Base-by-base conservation (phyloP, 192 early-diverging fungal genomes). In the Gaertneriomyces sp. region DNA sequence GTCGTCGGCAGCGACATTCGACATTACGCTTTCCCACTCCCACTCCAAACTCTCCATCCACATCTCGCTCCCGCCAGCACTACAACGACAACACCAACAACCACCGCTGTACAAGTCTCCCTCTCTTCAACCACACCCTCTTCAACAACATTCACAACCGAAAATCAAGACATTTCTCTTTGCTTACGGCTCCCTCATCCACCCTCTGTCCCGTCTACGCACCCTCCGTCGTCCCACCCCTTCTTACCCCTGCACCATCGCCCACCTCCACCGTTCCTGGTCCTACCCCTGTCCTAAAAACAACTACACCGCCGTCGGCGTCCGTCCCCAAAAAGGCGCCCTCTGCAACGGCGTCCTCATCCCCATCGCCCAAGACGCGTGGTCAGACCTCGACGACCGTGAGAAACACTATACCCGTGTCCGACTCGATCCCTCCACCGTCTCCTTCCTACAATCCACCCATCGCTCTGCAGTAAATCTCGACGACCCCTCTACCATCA, bases 171-270 rank as follows among this genome's bases (percentile, higher is more conserved):
- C 73, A 54, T 79, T 66, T 55, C 45, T 78, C 17, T 81, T 81
- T 57, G 72, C 63, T 17, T 78, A 81, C 62, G 79, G 79, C 43
- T 76, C 74, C 14, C 69, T 81, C 46, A 78, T 81, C 69, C 76
- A 81, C 61, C 62, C 67, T 4, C 25, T 41, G 7, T 76, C 73
- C 14, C 65, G 74, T 19, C 66, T 53, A 7, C 73, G 76, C 33
- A 74, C 74, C 11, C 20, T 81, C 45, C 46, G 58, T 6, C 19
- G 19, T 6, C 61, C 49, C 11, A 52, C 60, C 46, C 20, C 38
- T 19, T 59, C 62, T n/a, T 69, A 72, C 45, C 76, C 79, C 10
- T 67, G 50, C 33, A 41, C 56, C 19, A 70, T 81, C 17, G 14
- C 16, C 25, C 72, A 73, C 7, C 63, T 76, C 59, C 46, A 71